These are phyloP conservation scores for Leccinum boreale DNA, from an alignment of 768 basidiomycete genomes.

Conservation along the genomic window DNA sequence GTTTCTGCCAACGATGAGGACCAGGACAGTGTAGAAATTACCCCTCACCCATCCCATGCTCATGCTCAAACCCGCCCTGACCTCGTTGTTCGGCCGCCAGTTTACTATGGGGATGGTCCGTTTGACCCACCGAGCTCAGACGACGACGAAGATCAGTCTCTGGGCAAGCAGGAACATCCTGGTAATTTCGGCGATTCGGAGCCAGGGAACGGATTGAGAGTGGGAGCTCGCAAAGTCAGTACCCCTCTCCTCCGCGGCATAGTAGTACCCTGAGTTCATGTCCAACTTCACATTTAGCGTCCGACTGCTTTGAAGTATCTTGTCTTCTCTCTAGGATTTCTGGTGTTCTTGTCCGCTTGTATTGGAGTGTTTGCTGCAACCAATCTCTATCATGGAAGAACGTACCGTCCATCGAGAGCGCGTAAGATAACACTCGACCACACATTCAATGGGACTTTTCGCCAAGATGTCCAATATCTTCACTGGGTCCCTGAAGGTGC, in stretches of 20 bases:
- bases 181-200: constrained; percentile 22
- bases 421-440: constrained; percentile 83
- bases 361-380: constrained; percentile 80
- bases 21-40: constrained; percentile 13
- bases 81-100: constrained; percentile 26
- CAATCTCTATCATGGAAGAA: constrained; percentile 56
- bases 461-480: constrained; percentile 41
- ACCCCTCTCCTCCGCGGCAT: neutral
- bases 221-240: constrained; percentile 38
- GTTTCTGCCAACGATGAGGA: constrained; percentile 26
- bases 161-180: constrained; percentile 41
- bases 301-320: constrained; percentile 58
- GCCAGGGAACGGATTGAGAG: constrained; percentile 30
- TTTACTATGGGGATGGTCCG: constrained; percentile 73
- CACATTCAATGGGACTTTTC: constrained; percentile 90
- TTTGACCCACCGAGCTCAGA: constrained; percentile 82
- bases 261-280: constrained; percentile 2
- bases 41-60: constrained; percentile 3
- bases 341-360: constrained; percentile 58
- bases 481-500: constrained; percentile 93
- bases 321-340: constrained; percentile 53
- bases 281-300: constrained; percentile 32
- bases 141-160: constrained; percentile 46
- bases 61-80: constrained; percentile 3
- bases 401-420: constrained; percentile 50